Base-by-base conservation (phyloP, 2,329 filamentous ascomycete species). In the Claviceps sp. region DNA sequence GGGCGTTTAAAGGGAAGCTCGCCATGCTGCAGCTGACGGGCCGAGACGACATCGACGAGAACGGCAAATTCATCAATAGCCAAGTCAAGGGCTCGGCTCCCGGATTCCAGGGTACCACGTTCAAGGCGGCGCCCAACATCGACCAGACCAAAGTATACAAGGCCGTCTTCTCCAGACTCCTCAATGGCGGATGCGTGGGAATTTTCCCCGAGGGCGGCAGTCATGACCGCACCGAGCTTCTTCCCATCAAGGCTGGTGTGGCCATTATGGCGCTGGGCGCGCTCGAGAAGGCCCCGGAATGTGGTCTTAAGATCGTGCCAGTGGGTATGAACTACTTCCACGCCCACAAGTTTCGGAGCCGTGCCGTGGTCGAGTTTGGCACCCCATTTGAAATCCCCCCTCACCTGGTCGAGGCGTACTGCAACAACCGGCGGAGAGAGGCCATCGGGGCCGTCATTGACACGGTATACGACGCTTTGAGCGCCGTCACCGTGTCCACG, bases 291-390 rank as follows among this genome's bases (percentile, higher is more conserved):
- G 82, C 90, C 55, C 90, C 90, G 2, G 77, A 91, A 57, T 95
- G 88, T 63, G 89, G 87, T 34, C 74, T 98, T 55, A 94, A 90
- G 68, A 96, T 98, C 60, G 88, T 98, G 24, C 93, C 93, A 3
- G 90, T 93, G 49, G 91, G 91, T 61, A 96, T 98, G 91, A 98
- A 98, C 69, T 98, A 98, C 70, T 98, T 98, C 71, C 91, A 97
- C 68, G 87, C 91, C 0, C 91, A 98, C 76, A 98, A 97, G 67
- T 98, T 98, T 70, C 85, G 91, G 46, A 97, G 91, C 57, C 81
- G 93, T 64, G 93, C 91, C 38, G 91, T 98, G 4, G 84, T 97
- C 54, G 93, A 98, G 64, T 98, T 97, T 61, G 93, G 93, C 8
- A 84, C 81, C 26, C 89, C 93, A 0, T 84, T 97, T 56, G 87